Base-by-base conservation (phyloP, 441 rosid genomes). In the Sinapis alba region DNA sequence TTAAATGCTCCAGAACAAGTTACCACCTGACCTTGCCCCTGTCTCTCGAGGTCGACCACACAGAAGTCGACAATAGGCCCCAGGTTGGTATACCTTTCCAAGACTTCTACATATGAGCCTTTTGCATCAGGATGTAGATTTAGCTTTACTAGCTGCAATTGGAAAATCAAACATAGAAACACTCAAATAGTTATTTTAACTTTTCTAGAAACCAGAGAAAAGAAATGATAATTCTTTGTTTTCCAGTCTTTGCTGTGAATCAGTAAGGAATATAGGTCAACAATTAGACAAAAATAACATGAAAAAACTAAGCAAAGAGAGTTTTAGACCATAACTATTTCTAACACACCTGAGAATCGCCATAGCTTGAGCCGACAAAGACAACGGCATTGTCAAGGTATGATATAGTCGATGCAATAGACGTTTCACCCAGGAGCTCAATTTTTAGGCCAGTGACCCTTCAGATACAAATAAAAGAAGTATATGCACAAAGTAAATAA, bases 1-100 rank as follows among this genome's bases (percentile, higher is more conserved):
- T 96, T 96, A 65, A 87, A 90, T 72, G 99, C 99, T 80, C 99
- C 98, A 73, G 98, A 91, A 83, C 98, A 93, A 61, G 99, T 96
- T 28, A 96, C 99, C 76, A 96, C 99, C 88, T 96, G 99, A 75
- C 99, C 97, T 83, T 96, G 99, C 74, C 99, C 99, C 83, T 96
- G 99, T 84, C 98, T 91, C 86, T 96, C 98, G 45, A 96, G 98
- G 86, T 96, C 99, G 72, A 96, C 97, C 71, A 96, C 97, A 84
- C 97, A 91, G 76, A 96, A 96, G 83, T 96, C 99, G 34, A 86
- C 94, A 70, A 96, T 96, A 67, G 99, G 99, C 69, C 99, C 99
- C 86, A 96, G 82, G 74, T 96, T 96, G 84, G 90, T 93, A 79
- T 89, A 93, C 76, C 94, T 90, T 80, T 96, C 99, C 86, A 93